phyloP scores from a whole-genome alignment of 1,139 yeast species.

The Spencermartinsiella ligniputridi region DNA sequence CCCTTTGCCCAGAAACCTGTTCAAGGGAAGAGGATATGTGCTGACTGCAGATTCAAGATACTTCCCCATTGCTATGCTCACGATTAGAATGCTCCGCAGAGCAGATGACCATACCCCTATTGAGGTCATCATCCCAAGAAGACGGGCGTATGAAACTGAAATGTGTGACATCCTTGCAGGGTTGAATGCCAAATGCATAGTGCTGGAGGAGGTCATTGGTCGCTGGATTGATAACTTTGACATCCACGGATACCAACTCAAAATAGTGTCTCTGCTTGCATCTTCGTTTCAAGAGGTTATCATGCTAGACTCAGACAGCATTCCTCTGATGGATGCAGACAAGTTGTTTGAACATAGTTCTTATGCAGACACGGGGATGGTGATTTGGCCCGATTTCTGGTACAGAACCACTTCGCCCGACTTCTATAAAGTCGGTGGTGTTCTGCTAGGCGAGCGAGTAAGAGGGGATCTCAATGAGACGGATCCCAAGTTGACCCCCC shows the following conservation, averaged over 20 bases:
- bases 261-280: constrained; percentile 65
- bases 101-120: neutral
- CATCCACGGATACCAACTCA: constrained; percentile 61
- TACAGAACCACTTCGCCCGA: constrained; percentile 62
- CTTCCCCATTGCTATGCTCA: constrained; percentile 1
- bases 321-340: constrained; percentile 57
- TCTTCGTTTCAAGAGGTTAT: constrained; percentile 74
- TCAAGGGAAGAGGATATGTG: constrained; percentile 1
- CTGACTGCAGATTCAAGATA: neutral
- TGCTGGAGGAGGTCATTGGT: constrained; percentile 12
- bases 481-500: constrained; percentile 40
- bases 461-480: constrained; percentile 32
- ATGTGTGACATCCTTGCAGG: neutral
- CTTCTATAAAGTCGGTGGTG: constrained; percentile 59
- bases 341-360: constrained; percentile 50
- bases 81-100: constrained; percentile 2
- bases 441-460: constrained; percentile 40
- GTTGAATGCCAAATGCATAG: neutral
- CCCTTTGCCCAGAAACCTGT: neutral
- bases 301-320: constrained; percentile 69
- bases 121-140: neutral
- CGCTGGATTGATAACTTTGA: constrained; percentile 10
- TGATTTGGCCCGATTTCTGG: constrained; percentile 84
- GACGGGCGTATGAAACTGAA: neutral
- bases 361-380: constrained; percentile 51